Conservation (phyloP, 805 yeast species). For the Tanozyma kutaoensis region DNA sequence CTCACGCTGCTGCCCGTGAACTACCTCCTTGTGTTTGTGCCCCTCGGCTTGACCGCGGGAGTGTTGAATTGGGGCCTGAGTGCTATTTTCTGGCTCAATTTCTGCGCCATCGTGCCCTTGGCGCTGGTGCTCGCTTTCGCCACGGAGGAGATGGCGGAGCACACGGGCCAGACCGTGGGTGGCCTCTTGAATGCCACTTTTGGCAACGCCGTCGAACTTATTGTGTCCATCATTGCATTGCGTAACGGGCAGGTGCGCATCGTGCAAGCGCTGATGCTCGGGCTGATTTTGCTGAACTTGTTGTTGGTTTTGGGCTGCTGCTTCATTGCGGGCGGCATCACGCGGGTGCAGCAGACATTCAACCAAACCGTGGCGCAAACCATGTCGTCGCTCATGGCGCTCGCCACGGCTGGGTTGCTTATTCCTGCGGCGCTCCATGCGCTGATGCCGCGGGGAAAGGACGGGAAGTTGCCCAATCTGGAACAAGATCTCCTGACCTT, state of each 20-base stretch:
- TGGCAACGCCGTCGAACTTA: conserved; percentile 95
- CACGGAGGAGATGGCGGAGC: conserved; percentile 81
- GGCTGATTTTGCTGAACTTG: conserved; percentile 80
- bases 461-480: conserved; percentile 25
- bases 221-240: conserved; percentile 86
- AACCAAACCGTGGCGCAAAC: conserved; percentile 97
- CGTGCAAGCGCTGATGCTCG: conserved; percentile 96
- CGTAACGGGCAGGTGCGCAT: conserved; percentile 77
- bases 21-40: conserved; percentile 69
- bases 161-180: conserved; percentile 86
- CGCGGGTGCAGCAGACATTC: conserved; percentile 74
- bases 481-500: conserved; percentile 32
- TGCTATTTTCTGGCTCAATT: conserved; percentile 58
- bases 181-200: conserved; percentile 93
- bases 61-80: conserved; percentile 37
- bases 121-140: conserved; percentile 86
- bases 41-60: conserved; percentile 75
- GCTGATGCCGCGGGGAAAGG: conserved; percentile 37
- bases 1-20: conserved; percentile 60
- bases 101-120: conserved; percentile 82
- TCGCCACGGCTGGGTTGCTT: conserved; percentile 77
- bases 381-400: conserved; percentile 87
- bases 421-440: conserved; percentile 96
- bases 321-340: conserved; percentile 84
- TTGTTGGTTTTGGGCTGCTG: conserved; percentile 91